These are phyloP conservation scores for Solanum microdontum DNA, from an alignment of 257 asterid genomes.

Conservation along the genomic window DNA sequence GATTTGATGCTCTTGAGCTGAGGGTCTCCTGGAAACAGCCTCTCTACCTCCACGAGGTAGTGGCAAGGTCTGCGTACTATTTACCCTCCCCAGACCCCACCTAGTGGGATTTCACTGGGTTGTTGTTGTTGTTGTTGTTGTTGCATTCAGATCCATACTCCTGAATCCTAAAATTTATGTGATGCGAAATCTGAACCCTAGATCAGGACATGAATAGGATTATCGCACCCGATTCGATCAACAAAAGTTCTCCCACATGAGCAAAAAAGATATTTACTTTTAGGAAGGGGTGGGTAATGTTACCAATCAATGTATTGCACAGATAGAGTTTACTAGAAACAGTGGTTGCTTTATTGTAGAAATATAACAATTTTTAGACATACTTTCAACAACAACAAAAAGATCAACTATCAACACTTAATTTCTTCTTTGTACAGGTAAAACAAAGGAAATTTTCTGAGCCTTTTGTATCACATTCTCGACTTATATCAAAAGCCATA, in stretches of 20 bases:
- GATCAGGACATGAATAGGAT: neutral
- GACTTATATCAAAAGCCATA: neutral
- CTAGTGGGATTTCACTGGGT: too few species aligned
- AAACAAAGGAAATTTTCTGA: neutral
- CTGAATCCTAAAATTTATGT: neutral
- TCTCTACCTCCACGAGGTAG: too few species aligned
- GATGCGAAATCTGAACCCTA: neutral
- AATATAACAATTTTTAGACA: neutral
- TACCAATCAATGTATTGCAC: neutral
- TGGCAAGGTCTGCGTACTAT: too few species aligned
- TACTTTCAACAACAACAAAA: neutral
- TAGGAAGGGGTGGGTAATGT: neutral
- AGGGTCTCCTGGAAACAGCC: too few species aligned
- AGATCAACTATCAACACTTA: neutral
- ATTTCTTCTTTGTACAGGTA: neutral
- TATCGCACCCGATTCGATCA: neutral
- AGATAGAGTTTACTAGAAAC: neutral
- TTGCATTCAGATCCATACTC: neutral
- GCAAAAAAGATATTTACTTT: neutral
- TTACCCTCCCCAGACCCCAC: too few species aligned
- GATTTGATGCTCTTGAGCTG: too few species aligned
- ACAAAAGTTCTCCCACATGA: neutral
- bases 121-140: too few species aligned
- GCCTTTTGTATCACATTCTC: neutral
- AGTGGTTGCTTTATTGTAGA: neutral